Percentiles rank a stretch among this genome's conserved stretches.
Conservation (phyloP, 192 early-diverging fungal genomes). For the Spizellomyces sp. region DNA sequence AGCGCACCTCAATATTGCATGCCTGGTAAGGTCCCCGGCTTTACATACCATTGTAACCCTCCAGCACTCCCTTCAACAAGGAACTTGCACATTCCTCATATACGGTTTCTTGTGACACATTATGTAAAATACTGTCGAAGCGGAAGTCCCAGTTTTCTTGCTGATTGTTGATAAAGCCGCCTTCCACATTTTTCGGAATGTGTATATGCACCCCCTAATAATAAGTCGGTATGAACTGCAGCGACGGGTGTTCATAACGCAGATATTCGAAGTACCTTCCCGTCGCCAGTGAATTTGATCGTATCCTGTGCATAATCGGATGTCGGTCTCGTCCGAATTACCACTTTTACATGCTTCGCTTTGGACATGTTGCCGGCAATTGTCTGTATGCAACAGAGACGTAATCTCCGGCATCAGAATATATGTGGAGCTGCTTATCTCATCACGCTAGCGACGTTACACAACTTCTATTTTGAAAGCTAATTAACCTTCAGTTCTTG, state of each 20-base stretch:
- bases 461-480: too few species aligned
- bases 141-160: slow-evolving; percentile 67
- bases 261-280: slow-evolving; percentile 35
- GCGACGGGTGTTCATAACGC: not conserved
- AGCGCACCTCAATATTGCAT: too few species aligned
- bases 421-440: too few species aligned
- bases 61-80: slow-evolving; percentile 55
- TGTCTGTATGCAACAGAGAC: too few species aligned
- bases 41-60: slow-evolving; percentile 61
- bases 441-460: too few species aligned
- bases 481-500: too few species aligned
- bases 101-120: slow-evolving; percentile 60
- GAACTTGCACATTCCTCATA: slow-evolving; percentile 61
- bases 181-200: slow-evolving; percentile 58
- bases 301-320: slow-evolving; percentile 56
- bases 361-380: not conserved
- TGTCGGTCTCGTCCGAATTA: slow-evolving; percentile 64
- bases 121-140: slow-evolving; percentile 64
- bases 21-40: not conserved
- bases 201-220: slow-evolving; percentile 57
- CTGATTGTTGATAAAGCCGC: slow-evolving; percentile 69
- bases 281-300: slow-evolving; percentile 49
- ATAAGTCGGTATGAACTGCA: not conserved
- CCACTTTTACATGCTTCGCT: slow-evolving; percentile 59
- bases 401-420: too few species aligned